Base-by-base conservation (phyloP, 331 rosid species). In the Cucumis variabilis region DNA sequence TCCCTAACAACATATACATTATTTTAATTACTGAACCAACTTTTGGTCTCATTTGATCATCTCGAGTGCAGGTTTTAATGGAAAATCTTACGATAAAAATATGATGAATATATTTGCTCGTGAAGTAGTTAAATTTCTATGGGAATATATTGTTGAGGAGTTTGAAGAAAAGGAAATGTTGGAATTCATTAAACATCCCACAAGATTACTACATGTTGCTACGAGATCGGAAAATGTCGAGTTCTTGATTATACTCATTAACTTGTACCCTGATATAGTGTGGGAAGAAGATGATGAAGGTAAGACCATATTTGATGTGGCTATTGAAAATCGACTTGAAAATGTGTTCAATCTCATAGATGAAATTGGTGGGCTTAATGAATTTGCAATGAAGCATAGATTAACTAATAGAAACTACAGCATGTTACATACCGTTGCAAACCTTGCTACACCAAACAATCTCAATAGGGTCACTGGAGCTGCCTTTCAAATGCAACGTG, bases 201-300 rank as follows among this genome's bases (percentile, higher is more conserved):
- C 84, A 63, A 8, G 73, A 21, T 19, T 90, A 66, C 25, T 88
- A 46, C 90, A 85, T 77, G 85, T 41, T 88, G 94, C 92, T 20
- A 77, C 92, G 28, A 46, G 75, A 13, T 25, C 71, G n/a, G 93
- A 93, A 13, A 93, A 91, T 83, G 77, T 92, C 5, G 87, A 89
- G 74, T 92, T 94, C 84, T 41, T 94, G 48, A 90, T 88, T 11
- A 60, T 79, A 44, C 90, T 91, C 9, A 63, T 92, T 65, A 44
- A 83, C 13, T 27, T 69, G 13, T 66, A 92, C 67, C 93, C 93
- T 27, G 88, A 90, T 81, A 76, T 92, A 10, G 87, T 90, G 9
- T 91, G 94, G 94, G 92, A 92, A 69, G 58, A 86, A 20, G 95
- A 94, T 51, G 66, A 17, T 0, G 83, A 83, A 72, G 87, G 91